A percentile compares a stretch with the other conserved stretches of the same genome.
phyloP scores from a whole-genome alignment of 2,329 filamentous ascomycete genomes.

The Coccinonectria pachysandricola region DNA sequence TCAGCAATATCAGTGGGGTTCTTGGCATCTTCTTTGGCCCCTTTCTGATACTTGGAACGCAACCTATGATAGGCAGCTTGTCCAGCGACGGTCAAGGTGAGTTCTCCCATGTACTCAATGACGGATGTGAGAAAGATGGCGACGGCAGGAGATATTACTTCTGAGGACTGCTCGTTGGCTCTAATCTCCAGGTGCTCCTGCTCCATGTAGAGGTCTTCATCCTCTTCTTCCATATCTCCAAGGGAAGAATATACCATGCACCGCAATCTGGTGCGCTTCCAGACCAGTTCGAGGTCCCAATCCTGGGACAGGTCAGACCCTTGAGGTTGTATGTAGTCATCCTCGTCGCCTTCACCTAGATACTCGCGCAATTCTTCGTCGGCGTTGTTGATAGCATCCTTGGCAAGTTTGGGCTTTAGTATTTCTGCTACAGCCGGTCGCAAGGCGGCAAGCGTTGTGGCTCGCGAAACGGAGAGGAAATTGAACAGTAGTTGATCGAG shows the following conservation, averaged over 20 bases:
- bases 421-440: conserved; percentile 78
- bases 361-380: conserved; percentile 85
- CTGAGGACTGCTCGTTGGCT: conserved; percentile 47
- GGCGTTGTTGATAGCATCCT: conserved; percentile 70
- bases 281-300: conserved; percentile 87
- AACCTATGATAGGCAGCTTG: conserved; percentile 70
- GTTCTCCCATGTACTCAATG: conserved; percentile 86
- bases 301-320: conserved; percentile 40
- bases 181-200: conserved; percentile 61
- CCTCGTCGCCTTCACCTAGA: conserved; percentile 67
- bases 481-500: conserved; percentile 89
- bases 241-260: conserved; percentile 98
- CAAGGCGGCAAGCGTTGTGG: conserved; percentile 64
- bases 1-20: conserved; percentile 43
- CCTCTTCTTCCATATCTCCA: conserved; percentile 94
- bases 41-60: conserved; percentile 47
- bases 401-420: conserved; percentile 79
- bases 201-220: conserved; percentile 82
- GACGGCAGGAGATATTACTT: conserved; percentile 75
- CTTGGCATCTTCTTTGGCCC: conserved; percentile 41
- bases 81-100: conserved; percentile 76
- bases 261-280: conserved; percentile 84
- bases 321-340: conserved; percentile 52
- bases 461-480: conserved; percentile 70
- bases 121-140: conserved; percentile 95